These are phyloP conservation scores for Phoma sp. DNA, from an alignment of 2,329 filamentous ascomycete genomes.

Conservation along the genomic window DNA sequence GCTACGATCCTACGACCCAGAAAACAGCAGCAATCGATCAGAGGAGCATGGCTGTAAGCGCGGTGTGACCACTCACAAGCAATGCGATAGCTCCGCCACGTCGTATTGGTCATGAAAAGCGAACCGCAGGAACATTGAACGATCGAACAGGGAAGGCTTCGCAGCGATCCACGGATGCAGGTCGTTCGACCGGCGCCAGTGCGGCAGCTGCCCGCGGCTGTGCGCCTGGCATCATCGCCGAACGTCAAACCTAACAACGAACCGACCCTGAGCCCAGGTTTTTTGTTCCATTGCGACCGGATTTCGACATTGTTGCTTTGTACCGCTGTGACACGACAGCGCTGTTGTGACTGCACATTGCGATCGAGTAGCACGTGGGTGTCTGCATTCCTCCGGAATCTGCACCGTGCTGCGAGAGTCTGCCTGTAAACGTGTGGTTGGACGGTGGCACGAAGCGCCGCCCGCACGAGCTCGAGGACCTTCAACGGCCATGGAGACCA, in stretches of 20 bases:
- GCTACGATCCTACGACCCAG: neutral
- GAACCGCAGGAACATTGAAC: neutral
- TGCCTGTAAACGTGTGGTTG: slow-evolving; percentile 10
- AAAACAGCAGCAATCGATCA: neutral
- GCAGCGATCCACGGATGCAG: slow-evolving; percentile 6
- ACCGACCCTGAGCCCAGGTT: slow-evolving; percentile 2
- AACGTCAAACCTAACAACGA: slow-evolving; percentile 12
- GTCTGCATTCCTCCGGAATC: slow-evolving; percentile 11
- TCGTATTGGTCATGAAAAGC: neutral
- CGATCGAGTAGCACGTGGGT: slow-evolving; percentile 8
- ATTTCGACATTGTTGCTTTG: slow-evolving; percentile 7
- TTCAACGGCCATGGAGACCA: slow-evolving; percentile 15
- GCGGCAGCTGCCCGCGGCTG: slow-evolving; percentile 1
- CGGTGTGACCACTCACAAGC: neutral
- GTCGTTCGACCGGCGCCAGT: slow-evolving; percentile 9
- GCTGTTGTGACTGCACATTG: slow-evolving; percentile 13
- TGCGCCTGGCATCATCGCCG: slow-evolving; percentile 3
- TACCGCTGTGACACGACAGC: slow-evolving; percentile 11
- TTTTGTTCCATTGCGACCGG: slow-evolving; percentile 4
- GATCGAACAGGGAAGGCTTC: slow-evolving; percentile 1
- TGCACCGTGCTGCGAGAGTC: slow-evolving; percentile 9
- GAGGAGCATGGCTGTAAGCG: neutral
- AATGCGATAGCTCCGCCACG: neutral
- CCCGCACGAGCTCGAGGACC: slow-evolving; percentile 6
- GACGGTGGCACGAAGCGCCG: slow-evolving; percentile 7